Evolutionary conservation across 2,329 filamentous ascomycete genomes (phyloP).

Genomic region (Sphaerulina populicola): DNA sequence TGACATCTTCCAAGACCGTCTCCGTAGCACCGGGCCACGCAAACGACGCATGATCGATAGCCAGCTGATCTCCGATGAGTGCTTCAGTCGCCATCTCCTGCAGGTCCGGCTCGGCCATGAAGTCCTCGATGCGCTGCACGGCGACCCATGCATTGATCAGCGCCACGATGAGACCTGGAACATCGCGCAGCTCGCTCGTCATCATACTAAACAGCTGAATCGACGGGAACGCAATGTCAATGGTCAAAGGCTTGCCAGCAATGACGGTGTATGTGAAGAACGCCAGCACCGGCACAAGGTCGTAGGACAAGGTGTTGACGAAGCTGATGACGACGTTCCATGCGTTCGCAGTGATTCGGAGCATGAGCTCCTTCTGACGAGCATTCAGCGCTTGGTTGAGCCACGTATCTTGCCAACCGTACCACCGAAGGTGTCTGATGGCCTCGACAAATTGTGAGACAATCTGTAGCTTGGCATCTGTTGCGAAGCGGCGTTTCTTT

Average conservation of each 20-base stretch:
- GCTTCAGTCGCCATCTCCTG: constrained; percentile 32
- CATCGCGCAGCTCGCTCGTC: constrained; percentile 61
- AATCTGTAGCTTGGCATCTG: constrained; percentile 69
- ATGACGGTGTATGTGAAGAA: constrained; percentile 74
- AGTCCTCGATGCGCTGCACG: constrained; percentile 70
- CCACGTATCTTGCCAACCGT: constrained; percentile 74
- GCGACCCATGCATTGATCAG: constrained; percentile 77
- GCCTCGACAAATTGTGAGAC: constrained; percentile 82
- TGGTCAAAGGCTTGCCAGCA: constrained; percentile 57
- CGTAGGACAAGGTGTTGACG: constrained; percentile 62
- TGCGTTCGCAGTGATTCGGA: constrained; percentile 56
- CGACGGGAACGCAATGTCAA: constrained; percentile 81
- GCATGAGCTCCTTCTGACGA: constrained; percentile 57
- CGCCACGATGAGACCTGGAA: constrained; percentile 67
- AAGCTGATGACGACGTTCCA: constrained; percentile 57
- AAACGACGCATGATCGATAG: constrained; percentile 60
- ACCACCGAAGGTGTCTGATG: constrained; percentile 71
- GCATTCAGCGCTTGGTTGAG: constrained; percentile 59
- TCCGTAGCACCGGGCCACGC: constrained; percentile 64
- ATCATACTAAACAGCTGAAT: constrained; percentile 72
- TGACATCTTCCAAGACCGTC: constrained; percentile 48
- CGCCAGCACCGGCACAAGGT: constrained; percentile 68
- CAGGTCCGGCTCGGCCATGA: constrained; percentile 80
- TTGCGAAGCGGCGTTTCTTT: constrained; percentile 59
- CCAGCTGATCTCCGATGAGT: constrained; percentile 31